Evolutionary conservation across 208 protist genomes (phyloP), one percentile per base, ranked within the genome.

Genomic region (Leishmania braziliensis): DNA sequence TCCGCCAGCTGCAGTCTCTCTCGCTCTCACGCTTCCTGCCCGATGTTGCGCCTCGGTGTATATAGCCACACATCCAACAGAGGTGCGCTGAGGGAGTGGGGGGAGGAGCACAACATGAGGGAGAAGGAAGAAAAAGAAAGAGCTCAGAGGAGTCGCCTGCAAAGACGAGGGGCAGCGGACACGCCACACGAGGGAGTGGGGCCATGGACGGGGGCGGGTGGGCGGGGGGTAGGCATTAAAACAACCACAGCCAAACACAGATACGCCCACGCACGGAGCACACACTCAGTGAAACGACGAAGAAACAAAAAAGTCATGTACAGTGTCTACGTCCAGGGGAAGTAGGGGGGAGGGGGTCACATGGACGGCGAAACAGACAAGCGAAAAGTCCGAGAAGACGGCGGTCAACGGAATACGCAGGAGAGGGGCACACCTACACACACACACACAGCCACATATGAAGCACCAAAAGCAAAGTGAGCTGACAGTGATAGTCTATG

Each of bases 251-350:
- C 5, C 26, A 29, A 33, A 63, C 58, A 70, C 65, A 71, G 18
- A 46, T 33, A 36, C 65, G 46, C 18, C 2, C 12, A 29, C 62
- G 9, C n/a, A 68, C 62, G 18, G n/a, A 71, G 14, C 12, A 71
- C 16, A 51, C n/a, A 43, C 16, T 8, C 43, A 54, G 43, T 54
- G 16, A 48, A 29, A 51, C 16, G 53, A 51, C 12, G n/a, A 26
- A 48, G 20, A 54, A 73, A 73, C 16, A 51, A 80, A 6, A 71
- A 80, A 63, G 56, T 48, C 26, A 18, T 65, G 60, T 77, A 75
- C 71, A 80, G 56, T 63, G 53, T 51, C 6, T 43, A 73, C 33
- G 46, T 60, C 60, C 43, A 58, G 18, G 36, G 16, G 29, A 77
- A 33, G 50, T 3, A 12, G 36, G 48, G 18, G 33, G 6, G 53